Evolutionary conservation across 2,329 filamentous ascomycete species (phyloP).

Genomic region (Herpotrichia juniperi): DNA sequence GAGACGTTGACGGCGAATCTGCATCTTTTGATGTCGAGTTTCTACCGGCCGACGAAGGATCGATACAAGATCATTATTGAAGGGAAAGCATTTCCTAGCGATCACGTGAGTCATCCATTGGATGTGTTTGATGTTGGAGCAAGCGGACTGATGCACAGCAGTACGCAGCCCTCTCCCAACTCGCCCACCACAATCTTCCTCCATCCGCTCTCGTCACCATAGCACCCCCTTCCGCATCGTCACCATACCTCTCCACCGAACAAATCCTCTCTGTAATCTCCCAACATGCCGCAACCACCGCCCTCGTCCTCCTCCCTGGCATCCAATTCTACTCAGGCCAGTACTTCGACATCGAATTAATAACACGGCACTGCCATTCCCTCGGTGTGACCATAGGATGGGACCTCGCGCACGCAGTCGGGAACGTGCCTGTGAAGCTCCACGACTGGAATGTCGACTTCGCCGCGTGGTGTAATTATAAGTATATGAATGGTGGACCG

Average conservation of each 20-base stretch:
- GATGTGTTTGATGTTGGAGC: neutral
- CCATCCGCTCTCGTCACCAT: conserved; percentile 75
- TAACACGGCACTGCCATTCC: conserved; percentile 76
- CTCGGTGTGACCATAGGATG: conserved; percentile 78
- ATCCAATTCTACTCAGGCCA: conserved; percentile 95
- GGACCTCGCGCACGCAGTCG: conserved; percentile 86
- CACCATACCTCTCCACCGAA: conserved; percentile 70
- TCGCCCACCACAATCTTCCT: conserved; percentile 71
- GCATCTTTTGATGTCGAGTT: conserved; percentile 82
- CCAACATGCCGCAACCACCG: conserved; percentile 72
- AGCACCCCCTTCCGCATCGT: conserved; percentile 59
- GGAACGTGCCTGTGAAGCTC: conserved; percentile 78
- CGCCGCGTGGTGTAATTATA: conserved; percentile 92
- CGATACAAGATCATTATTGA: conserved; percentile 85
- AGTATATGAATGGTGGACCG: conserved; percentile 88
- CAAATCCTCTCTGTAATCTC: conserved; percentile 77
- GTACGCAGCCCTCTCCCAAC: conserved; percentile 85
- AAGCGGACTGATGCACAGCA: conserved; percentile 38
- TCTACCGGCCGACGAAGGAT: conserved; percentile 72
- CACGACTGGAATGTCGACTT: conserved; percentile 94
- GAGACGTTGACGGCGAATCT: conserved; percentile 83
- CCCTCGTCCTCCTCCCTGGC: conserved; percentile 80
- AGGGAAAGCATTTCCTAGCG: conserved; percentile 87
- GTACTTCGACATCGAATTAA: conserved; percentile 79
- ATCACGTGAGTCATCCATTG: conserved; percentile 63